phyloP scores from a whole-genome alignment of 2,329 filamentous ascomycete species.

The Endocalyx cinctus region DNA sequence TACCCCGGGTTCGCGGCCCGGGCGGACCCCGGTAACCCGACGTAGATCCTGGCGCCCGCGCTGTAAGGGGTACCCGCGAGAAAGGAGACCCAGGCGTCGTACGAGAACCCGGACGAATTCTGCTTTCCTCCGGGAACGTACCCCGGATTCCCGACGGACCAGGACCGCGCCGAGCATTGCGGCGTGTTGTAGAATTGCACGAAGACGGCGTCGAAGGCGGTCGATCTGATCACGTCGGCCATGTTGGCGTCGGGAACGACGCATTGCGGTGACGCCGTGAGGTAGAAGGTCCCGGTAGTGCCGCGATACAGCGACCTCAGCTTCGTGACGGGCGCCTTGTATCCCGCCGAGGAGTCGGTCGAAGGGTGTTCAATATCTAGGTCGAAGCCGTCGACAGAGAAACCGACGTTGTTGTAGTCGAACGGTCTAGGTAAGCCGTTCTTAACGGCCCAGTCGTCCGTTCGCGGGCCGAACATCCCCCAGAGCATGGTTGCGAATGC shows the following conservation, averaged over 20 bases:
- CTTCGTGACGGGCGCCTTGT: slow-evolving; percentile 22
- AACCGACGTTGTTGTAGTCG: slow-evolving; percentile 19
- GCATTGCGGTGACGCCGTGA: slow-evolving; percentile 44
- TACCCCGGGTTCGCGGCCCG: slow-evolving; percentile 24
- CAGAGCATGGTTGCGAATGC: slow-evolving; percentile 33
- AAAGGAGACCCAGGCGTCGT: slow-evolving; percentile 36
- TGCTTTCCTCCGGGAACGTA: slow-evolving; percentile 19
- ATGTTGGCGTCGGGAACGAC: slow-evolving; percentile 34
- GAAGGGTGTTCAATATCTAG: slow-evolving; percentile 29
- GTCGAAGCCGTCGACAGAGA: slow-evolving; percentile 27
- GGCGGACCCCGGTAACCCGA: slow-evolving; percentile 35
- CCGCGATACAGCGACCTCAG: slow-evolving; percentile 21
- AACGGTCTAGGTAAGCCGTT: slow-evolving; percentile 22
- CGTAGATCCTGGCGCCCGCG: slow-evolving; percentile 37
- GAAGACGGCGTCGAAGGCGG: slow-evolving; percentile 38
- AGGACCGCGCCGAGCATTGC: slow-evolving; percentile 27
- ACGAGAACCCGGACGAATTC: slow-evolving; percentile 32
- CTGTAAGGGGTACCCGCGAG: slow-evolving; percentile 29
- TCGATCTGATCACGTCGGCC: slow-evolving; percentile 14
- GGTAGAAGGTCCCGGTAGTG: slow-evolving; percentile 22
- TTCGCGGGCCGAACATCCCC: slow-evolving; percentile 35
- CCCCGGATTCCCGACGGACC: slow-evolving; percentile 25
- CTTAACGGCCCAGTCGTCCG: slow-evolving; percentile 25
- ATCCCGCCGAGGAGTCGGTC: slow-evolving; percentile 24
- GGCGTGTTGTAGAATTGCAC: slow-evolving; percentile 48